Conservation (phyloP, 148 eudicot genomes). For the Chenopodium album region DNA sequence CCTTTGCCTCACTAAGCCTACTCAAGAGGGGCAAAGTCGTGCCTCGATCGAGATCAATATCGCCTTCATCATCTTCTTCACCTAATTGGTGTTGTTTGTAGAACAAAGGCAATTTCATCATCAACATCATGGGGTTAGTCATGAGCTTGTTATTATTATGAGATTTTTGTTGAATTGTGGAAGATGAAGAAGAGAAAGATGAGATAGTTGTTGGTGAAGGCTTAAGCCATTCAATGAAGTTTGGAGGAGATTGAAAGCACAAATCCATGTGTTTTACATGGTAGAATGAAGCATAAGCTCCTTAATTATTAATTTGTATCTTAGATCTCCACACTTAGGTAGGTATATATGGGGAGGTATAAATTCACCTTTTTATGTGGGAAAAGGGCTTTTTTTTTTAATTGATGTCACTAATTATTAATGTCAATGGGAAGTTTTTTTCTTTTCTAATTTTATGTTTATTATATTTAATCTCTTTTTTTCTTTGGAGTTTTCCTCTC, state of each 20-base stretch:
- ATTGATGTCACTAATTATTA: slow-evolving; percentile 31
- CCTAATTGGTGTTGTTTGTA: slow-evolving; percentile 28
- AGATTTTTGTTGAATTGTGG: slow-evolving; percentile 16
- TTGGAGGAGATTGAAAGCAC: slow-evolving; percentile 45
- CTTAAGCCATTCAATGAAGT: slow-evolving; percentile 59
- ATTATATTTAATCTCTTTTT: background rate
- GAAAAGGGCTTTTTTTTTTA: slow-evolving; percentile 28
- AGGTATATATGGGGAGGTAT: background rate
- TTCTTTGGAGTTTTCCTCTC: slow-evolving; percentile 2
- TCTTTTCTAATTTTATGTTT: slow-evolving; percentile 16
- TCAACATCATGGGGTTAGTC: slow-evolving; percentile 29
- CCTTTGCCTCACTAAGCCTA: slow-evolving; percentile 35
- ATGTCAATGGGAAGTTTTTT: slow-evolving; percentile 33
- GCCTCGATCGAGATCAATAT: slow-evolving; percentile 26
- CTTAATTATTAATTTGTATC: background rate
- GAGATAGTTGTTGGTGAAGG: slow-evolving; percentile 25
- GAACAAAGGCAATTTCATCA: slow-evolving; percentile 40
- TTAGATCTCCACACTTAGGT: background rate
- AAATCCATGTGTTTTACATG: slow-evolving; percentile 39
- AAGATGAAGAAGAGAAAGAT: slow-evolving; percentile 28
- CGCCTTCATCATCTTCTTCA: slow-evolving; percentile 23
- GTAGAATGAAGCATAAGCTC: slow-evolving; percentile 18
- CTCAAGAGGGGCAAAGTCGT: slow-evolving; percentile 58
- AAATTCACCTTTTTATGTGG: slow-evolving; percentile 35
- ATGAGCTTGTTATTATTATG: background rate